Base-by-base conservation (phyloP, 176 grass and related monocot species). In the Melocanna baccifera region DNA sequence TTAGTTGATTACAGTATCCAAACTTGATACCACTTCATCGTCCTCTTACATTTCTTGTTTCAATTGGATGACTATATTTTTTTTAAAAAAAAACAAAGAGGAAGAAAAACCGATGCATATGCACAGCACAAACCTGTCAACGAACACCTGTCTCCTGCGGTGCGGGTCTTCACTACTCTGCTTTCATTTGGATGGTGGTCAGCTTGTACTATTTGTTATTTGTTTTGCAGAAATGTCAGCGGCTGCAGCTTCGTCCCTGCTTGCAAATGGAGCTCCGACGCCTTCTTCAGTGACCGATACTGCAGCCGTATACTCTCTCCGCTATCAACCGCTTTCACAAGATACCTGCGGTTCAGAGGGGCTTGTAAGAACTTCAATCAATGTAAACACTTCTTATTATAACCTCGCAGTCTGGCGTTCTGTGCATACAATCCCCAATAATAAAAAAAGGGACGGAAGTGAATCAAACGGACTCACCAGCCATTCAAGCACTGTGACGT, bases 401-500 rank as follows among this genome's bases (percentile, higher is more conserved):
- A 16, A 51, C 15, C 48, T 51, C 4, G 4, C 15, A 0, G 48
- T 18, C 4, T 51, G 48, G 18, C 51, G 51, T 7, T 20, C 51
- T 55, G 18, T 20, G 51, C 51, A 55, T 55, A 55, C 16, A 6
- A 64, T n/a, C 59, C 41, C 4, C 18, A 45, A 46, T 7, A 28
- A 22, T 57, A 8, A 46, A 70, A 65, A 46, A 46, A 19, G 13
- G 4, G 9, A 23, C 51, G 6, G 4, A 62, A 62, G 30, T 8
- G 40, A 57, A 32, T 16, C 34, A 77, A 64, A 63, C 13, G 14
- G 41, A 65, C 64, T 43, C 79, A 96, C 93, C 93, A 96, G 86
- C 93, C 93, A 85, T 96, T 96, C 81, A 96, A 82, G 77, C 91
- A 91, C 85, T 95, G 90, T 5, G 90, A 92, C 77, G 86, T 92